Base-by-base conservation (phyloP, 345 rosid species). In the Linum lewisii region DNA sequence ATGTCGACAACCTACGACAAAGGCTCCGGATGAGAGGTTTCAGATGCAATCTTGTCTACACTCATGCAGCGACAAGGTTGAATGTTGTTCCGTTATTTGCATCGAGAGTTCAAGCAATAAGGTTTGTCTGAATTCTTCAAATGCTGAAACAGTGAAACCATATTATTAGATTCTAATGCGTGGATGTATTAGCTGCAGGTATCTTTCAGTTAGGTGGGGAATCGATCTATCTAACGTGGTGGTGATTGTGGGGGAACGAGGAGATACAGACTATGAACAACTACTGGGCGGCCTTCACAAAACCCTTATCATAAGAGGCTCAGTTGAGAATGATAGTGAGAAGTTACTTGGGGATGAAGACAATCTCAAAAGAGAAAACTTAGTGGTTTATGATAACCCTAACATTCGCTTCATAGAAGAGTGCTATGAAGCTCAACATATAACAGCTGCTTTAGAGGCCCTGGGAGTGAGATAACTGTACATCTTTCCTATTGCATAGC, bases 1-100 rank as follows among this genome's bases (percentile, higher is more conserved):
- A 72, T 58, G 76, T 81, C 6, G 94, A 82, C 65, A 84, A 86
- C 60, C 79, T 91, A 22, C 85, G 77, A 34, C 91, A 80, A 61
- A 77, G 83, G 80, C 86, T 91, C 70, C 84, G 92, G 21, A 88
- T 84, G 91, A 73, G 95, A 77, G 96, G 92, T 22, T 77, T 86
- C 59, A 79, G 95, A 59, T 86, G 96, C 84, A 82, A 80, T 67
- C 60, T 79, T 51, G 74, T 84, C 71, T 86, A 78, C 54, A 75
- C 87, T 0, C 84, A 60, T 58, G 85, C 84, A 32, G 88, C 79
- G 62, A 70, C 83, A 58, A 81, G 87, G 83, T 63, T 91, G 49
- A 91, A 83, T 63, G 78, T 81, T 61, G 72, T 84, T 62, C 98
- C 98, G 24, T 65, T 86, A 61, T 84, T 81, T 76, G 96, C 92